phyloP scores from a whole-genome alignment of 176 grass and related monocot species.

The Themeda triandra region DNA sequence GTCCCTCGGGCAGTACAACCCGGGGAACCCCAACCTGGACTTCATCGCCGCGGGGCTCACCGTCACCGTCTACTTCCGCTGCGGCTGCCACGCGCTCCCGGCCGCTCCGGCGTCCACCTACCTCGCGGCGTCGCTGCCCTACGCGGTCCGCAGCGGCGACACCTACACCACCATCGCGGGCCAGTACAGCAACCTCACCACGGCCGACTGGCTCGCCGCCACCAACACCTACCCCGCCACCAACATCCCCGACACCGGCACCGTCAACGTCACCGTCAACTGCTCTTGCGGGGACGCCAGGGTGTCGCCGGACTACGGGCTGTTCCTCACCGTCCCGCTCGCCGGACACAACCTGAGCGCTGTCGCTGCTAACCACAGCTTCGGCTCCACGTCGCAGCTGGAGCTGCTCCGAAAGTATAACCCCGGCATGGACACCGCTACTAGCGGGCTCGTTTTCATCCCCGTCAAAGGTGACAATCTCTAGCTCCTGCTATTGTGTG shows the following conservation, averaged over 20 bases:
- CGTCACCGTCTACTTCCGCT: constrained; percentile 23
- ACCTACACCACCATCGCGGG: constrained; percentile 29
- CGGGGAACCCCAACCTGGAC: background rate
- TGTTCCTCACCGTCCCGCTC: constrained; percentile 79
- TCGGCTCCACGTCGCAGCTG: constrained; percentile 24
- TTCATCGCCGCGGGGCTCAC: background rate
- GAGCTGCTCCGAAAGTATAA: constrained; percentile 58
- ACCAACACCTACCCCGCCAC: constrained; percentile 39
- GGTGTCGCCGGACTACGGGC: constrained; percentile 51
- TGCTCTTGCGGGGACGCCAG: constrained; percentile 60
- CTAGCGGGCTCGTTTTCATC: constrained; percentile 49
- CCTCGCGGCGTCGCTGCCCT: constrained; percentile 35
- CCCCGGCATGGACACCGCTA: constrained; percentile 32
- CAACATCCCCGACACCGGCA: constrained; percentile 35
- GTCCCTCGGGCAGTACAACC: constrained; percentile 37
- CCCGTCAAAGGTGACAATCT: constrained; percentile 51
- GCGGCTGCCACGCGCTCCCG: constrained; percentile 2
- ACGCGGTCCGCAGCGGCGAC: background rate
- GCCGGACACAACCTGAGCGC: constrained; percentile 50
- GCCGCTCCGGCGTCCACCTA: background rate
- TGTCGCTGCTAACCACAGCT: constrained; percentile 21
- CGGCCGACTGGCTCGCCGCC: constrained; percentile 27
- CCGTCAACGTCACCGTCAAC: constrained; percentile 63
- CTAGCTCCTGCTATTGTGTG: background rate
- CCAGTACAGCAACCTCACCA: constrained; percentile 57